Conservation (phyloP, 495 filamentous ascomycete species). For the Hypoxylon lienhwacheense region DNA sequence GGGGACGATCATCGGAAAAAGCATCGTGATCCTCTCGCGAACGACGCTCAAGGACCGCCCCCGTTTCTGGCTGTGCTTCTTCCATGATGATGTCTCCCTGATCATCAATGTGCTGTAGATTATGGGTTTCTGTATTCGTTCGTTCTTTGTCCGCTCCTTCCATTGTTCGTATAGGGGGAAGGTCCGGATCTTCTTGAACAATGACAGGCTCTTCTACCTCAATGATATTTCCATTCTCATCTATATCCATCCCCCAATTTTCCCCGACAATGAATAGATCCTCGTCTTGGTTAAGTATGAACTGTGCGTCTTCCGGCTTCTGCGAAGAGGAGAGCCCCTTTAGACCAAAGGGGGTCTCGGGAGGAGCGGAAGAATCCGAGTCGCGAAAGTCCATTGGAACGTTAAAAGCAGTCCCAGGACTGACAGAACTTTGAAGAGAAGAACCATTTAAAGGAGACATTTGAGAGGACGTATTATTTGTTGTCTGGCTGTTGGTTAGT, state of each 20-base stretch:
- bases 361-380: constrained; percentile 19
- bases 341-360: constrained; percentile 27
- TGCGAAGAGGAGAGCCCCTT: constrained; percentile 30
- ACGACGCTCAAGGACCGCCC: constrained; percentile 33
- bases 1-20: constrained; percentile 25
- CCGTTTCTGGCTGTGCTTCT: constrained; percentile 40
- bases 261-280: constrained; percentile 33
- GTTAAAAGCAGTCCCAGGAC: constrained; percentile 12
- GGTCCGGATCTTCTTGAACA: constrained; percentile 40
- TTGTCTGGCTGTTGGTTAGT: constrained; percentile 41
- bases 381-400: constrained; percentile 25
- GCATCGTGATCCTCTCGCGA: constrained; percentile 11
- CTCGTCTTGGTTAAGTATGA: constrained; percentile 34
- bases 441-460: constrained; percentile 40
- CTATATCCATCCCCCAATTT: constrained; percentile 49
- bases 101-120: constrained; percentile 20
- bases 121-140: constrained; percentile 10
- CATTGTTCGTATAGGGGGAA: constrained; percentile 40
- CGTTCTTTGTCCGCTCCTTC: constrained; percentile 8
- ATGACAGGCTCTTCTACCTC: constrained; percentile 27
- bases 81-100: constrained; percentile 38
- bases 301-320: constrained; percentile 26
- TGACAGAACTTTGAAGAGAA: constrained; percentile 12
- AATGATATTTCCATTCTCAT: constrained; percentile 46
- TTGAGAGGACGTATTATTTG: constrained; percentile 52